phyloP scores from a whole-genome alignment of 1,284 basidiomycete species.

The Ceratobasidium sp. region DNA sequence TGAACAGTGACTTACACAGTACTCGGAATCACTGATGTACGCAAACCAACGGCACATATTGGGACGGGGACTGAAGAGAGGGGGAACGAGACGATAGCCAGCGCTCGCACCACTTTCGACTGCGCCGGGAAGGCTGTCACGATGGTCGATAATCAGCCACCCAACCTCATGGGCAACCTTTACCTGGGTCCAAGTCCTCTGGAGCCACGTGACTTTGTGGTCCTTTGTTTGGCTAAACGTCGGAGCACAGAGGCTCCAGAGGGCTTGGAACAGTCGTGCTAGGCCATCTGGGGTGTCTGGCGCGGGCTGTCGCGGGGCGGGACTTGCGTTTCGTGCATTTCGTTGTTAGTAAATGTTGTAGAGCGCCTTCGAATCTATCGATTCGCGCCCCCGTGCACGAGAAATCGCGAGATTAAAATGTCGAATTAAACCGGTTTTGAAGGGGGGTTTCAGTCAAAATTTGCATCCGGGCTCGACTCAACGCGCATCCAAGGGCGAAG shows the following conservation, averaged over 20 bases:
- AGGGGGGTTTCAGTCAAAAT: too few species aligned
- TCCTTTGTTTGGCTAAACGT: too few species aligned
- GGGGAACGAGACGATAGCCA: background rate
- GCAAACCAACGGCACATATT: constrained; percentile 58
- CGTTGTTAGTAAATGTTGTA: background rate
- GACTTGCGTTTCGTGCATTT: background rate
- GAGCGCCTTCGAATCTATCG: background rate
- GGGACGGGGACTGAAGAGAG: background rate
- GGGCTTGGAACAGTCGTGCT: background rate
- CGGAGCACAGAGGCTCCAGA: too few species aligned
- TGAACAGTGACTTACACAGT: constrained; percentile 43
- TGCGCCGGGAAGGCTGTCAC: background rate
- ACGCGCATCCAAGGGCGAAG: too few species aligned
- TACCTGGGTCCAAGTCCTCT: background rate
- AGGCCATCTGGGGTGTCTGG: background rate
- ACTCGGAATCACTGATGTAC: constrained; percentile 57
- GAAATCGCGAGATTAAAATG: too few species aligned
- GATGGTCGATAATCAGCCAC: background rate
- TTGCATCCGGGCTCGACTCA: too few species aligned
- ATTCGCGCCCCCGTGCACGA: background rate
- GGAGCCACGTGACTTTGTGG: too few species aligned
- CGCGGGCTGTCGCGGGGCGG: too few species aligned
- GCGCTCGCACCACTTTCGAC: background rate
- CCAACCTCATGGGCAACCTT: constrained; percentile 2
- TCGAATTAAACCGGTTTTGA: too few species aligned